These are phyloP conservation scores for Colletotrichum zoysiae DNA, from an alignment of 2,329 filamentous ascomycete genomes.

Conservation along the genomic window DNA sequence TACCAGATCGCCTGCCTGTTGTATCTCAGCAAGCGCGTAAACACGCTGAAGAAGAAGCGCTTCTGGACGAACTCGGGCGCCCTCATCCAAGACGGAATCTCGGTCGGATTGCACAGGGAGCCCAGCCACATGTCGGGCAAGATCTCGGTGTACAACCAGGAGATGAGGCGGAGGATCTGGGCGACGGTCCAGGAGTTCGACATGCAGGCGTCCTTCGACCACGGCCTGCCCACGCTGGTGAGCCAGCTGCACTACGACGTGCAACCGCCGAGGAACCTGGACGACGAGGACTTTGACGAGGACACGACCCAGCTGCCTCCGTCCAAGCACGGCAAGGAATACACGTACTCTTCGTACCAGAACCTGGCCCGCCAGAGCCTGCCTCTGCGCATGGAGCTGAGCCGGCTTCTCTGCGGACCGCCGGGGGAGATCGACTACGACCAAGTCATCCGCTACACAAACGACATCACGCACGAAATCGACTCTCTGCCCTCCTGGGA, in stretches of 20 bases:
- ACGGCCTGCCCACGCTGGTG: conserved; percentile 69
- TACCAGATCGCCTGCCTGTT: conserved; percentile 71
- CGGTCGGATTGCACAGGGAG: conserved; percentile 70
- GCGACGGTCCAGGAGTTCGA: conserved; percentile 72
- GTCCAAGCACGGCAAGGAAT: conserved; percentile 64
- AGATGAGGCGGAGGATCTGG: conserved; percentile 73
- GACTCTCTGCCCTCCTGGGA: conserved; percentile 71
- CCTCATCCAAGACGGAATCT: conserved; percentile 69
- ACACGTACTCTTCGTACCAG: conserved; percentile 71
- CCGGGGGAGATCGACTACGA: conserved; percentile 70
- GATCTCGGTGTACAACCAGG: conserved; percentile 70
- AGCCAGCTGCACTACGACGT: conserved; percentile 69
- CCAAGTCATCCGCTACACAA: conserved; percentile 71
- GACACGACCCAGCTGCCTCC: conserved; percentile 63
- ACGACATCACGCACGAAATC: conserved; percentile 71
- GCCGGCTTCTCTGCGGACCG: conserved; percentile 66
- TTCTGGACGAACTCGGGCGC: conserved; percentile 71
- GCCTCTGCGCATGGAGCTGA: conserved; percentile 68
- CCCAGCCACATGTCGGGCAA: conserved; percentile 67
- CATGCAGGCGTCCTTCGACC: conserved; percentile 72
- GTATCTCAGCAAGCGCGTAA: conserved; percentile 72
- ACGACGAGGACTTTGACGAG: conserved; percentile 70
- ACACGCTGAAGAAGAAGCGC: conserved; percentile 74
- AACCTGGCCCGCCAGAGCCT: conserved; percentile 69
- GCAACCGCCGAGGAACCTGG: conserved; percentile 67